Percentiles rank a stretch among this genome's conserved stretches.
Conservation (phyloP, 352 stramenopile species). For the Phytophthora cryptogea region DNA sequence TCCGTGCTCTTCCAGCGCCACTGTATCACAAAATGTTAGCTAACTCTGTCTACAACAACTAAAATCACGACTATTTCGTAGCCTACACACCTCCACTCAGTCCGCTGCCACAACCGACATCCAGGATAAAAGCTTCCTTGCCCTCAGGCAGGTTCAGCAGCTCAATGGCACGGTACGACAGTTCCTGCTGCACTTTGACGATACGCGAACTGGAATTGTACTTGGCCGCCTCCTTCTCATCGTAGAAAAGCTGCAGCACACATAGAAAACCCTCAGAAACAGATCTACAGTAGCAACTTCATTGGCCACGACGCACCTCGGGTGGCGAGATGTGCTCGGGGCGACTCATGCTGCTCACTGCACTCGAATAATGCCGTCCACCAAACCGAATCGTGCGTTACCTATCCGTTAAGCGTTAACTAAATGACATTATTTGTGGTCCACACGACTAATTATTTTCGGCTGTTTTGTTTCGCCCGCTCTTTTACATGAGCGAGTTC, state of each 20-base stretch:
- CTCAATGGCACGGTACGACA: conserved; percentile 97
- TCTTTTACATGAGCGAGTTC: conserved; percentile 26
- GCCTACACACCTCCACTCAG: conserved; percentile 89
- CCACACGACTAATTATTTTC: conserved; percentile 12
- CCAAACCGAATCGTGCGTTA: conserved; percentile 3
- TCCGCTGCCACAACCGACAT: conserved; percentile 97
- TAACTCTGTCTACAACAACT: conserved; percentile 2
- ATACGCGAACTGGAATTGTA: conserved; percentile 94
- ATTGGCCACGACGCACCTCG: conserved; percentile 50
- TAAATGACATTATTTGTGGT: not conserved
- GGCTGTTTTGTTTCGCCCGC: conserved; percentile 8
- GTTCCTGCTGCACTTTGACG: conserved; percentile 93
- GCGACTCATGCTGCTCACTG: conserved; percentile 68
- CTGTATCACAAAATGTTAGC: conserved; percentile 35
- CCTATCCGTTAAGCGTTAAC: not conserved
- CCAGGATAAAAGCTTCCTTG: conserved; percentile 92
- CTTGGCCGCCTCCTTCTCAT: conserved; percentile 92
- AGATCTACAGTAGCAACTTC: not conserved
- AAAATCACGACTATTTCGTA: conserved; percentile 6
- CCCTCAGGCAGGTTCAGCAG: conserved; percentile 93
- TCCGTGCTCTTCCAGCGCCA: conserved; percentile 90
- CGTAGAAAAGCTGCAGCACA: conserved; percentile 85
- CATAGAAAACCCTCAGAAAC: not conserved
- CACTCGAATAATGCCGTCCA: conserved; percentile 19
- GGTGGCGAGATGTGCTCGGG: conserved; percentile 86